Evolutionary conservation across 768 basidiomycete genomes (phyloP), one percentile per base, ranked within the genome.

Genomic region (Auricularia cornea): DNA sequence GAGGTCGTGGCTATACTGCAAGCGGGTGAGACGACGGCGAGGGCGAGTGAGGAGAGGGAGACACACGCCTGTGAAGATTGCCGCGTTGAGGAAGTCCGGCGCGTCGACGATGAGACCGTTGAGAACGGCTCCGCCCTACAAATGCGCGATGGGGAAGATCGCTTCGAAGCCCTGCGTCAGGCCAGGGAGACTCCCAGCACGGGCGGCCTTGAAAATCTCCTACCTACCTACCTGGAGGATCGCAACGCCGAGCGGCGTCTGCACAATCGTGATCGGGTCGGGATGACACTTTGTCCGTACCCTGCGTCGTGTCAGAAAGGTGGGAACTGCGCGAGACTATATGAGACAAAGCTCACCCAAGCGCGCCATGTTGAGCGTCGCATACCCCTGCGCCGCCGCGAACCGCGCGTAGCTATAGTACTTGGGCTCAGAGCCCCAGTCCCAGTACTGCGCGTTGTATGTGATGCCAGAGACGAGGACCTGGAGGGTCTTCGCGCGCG

Each of bases 291-390:
- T 18, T 48, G 6, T 12, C 44, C 44, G 20, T 48, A 48, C 10
- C 44, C 44, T 48, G 6, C 20, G 44, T 14, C 6, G 11, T 18
- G 44, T 48, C 44, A 48, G 44, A 23, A 5, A 12, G 1, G 20
- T 12, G 6, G 44, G 20, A 20, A 48, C 11, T 10, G 11, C 11
- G 44, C 20, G n/a, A n/a, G n/a, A n/a, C n/a, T n/a, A n/a, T n/a
- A 6, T 3, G 44, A 48, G 5, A 18, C n/a, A n/a, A n/a, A n/a
- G n/a, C 44, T 66, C 65, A 10, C 68, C 68, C 44, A 68, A 64
- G 41, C 66, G 61, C 30, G 67, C 68, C 51, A 65, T 67, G 23
- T 64, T 64, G 68, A 68, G 67, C 10, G 66, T 68, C 18, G 68
- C 61, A 31, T 60, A 61, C 1, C 68, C 68, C 1, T 66, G 64